phyloP scores from a whole-genome alignment of 176 grass and related monocot genomes.

The Urochloa ruziziensis region DNA sequence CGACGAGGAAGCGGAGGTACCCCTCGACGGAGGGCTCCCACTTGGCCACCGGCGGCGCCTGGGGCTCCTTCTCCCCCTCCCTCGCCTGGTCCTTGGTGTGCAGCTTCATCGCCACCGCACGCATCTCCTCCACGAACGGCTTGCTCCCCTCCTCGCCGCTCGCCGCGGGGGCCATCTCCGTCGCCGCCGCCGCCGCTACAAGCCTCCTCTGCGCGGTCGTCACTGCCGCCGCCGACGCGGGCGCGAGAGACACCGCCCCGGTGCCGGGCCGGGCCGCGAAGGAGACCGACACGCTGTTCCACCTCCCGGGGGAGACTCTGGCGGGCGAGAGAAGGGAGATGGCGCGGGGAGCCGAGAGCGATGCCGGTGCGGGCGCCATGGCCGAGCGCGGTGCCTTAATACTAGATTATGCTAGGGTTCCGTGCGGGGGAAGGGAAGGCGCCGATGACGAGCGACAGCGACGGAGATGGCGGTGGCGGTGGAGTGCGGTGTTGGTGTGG shows the following conservation, averaged over 20 bases:
- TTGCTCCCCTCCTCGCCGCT: conserved; percentile 32
- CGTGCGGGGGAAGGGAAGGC: conserved; percentile 19
- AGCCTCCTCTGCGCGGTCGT: conserved; percentile 21
- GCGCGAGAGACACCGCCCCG: neutral
- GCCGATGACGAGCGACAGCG: conserved; percentile 12
- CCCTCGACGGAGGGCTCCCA: conserved; percentile 80
- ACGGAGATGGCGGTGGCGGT: conserved; percentile 5
- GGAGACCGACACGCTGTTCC: neutral
- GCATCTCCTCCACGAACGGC: conserved; percentile 95
- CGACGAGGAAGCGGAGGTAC: conserved; percentile 88
- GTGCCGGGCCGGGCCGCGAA: neutral
- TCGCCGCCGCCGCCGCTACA: conserved; percentile 31
- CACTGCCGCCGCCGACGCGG: neutral
- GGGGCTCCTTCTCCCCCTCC: conserved; percentile 83
- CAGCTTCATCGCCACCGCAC: conserved; percentile 79
- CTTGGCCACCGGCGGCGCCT: conserved; percentile 60
- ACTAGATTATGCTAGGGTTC: conserved; percentile 8
- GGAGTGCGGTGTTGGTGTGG: conserved; percentile 41
- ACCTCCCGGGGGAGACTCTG: neutral
- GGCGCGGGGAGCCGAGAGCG: conserved; percentile 3
- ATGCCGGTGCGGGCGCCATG: conserved; percentile 49
- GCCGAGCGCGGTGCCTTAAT: neutral
- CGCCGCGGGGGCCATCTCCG: conserved; percentile 51
- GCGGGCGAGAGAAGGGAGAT: conserved; percentile 12
- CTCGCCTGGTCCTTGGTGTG: conserved; percentile 86